phyloP scores from a whole-genome alignment of 768 basidiomycete species.

The Amanita thiersii region DNA sequence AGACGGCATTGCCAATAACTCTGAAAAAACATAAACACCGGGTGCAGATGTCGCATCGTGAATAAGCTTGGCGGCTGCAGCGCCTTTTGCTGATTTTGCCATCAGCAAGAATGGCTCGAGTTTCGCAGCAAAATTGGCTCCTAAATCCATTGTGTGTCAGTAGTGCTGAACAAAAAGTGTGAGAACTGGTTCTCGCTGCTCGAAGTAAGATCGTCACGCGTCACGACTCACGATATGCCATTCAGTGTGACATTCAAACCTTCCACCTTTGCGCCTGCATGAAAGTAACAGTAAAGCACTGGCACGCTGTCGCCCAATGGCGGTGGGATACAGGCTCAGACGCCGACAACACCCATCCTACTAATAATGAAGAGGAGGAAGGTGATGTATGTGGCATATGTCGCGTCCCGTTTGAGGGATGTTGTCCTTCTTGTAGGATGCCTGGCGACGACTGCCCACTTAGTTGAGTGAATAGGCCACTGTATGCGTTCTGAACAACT shows the following conservation, averaged over 20 bases:
- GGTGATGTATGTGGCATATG: slow-evolving; percentile 80
- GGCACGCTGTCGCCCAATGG: slow-evolving; percentile 89
- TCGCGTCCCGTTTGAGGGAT: slow-evolving; percentile 86
- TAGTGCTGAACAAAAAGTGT: too few relatives aligned
- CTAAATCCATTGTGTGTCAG: slow-evolving; percentile 46
- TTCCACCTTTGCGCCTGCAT: too few relatives aligned
- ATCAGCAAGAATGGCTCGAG: slow-evolving; percentile 89
- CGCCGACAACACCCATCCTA: slow-evolving; percentile 17
- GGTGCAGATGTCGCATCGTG: slow-evolving; percentile 82
- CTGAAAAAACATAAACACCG: slow-evolving; percentile 89
- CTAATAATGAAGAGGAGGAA: slow-evolving; percentile 38
- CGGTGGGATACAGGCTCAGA: slow-evolving; percentile 60
- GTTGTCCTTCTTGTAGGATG: slow-evolving; percentile 92
- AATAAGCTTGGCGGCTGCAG: slow-evolving; percentile 84
- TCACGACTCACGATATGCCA: too few relatives aligned
- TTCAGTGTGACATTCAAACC: too few relatives aligned
- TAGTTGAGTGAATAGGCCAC: slow-evolving; percentile 40
- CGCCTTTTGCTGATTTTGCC: slow-evolving; percentile 87
- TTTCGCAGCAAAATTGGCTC: slow-evolving; percentile 54
- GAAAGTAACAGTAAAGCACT: slow-evolving; percentile 79
- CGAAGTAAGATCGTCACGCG: too few relatives aligned
- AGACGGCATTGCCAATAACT: slow-evolving; percentile 74
- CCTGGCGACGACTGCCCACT: slow-evolving; percentile 95
- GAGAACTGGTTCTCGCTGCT: too few relatives aligned
- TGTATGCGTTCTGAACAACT: too few relatives aligned